Evolutionary conservation across 2,329 filamentous ascomycete genomes (phyloP).

Genomic region (Aspergillus pseudonomiae): DNA sequence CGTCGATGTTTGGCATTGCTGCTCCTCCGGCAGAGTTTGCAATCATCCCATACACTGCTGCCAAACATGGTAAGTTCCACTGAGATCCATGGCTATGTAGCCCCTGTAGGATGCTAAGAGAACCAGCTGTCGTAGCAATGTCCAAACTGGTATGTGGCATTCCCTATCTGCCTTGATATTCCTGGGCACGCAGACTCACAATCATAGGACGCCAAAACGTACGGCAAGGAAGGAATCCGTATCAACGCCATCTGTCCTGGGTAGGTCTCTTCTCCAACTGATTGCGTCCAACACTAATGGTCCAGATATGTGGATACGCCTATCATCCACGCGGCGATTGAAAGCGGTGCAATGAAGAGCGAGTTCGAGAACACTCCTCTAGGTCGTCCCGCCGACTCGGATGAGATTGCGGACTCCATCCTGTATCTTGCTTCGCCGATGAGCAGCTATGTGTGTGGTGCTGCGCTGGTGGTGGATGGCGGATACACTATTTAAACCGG

Average conservation of each 20-base stretch:
- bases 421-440: constrained; percentile 48
- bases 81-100: neutral
- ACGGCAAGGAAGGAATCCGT: constrained; percentile 55
- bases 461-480: constrained; percentile 31
- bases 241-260: constrained; percentile 64
- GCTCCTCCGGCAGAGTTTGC: constrained; percentile 19
- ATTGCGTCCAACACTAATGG: neutral
- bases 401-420: constrained; percentile 59
- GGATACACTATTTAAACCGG: constrained; percentile 25
- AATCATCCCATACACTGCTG: constrained; percentile 24
- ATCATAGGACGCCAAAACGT: constrained; percentile 47
- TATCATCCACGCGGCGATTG: constrained; percentile 22
- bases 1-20: constrained; percentile 27
- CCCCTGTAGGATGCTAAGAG: neutral
- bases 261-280: constrained; percentile 26
- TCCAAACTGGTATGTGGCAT: constrained; percentile 24
- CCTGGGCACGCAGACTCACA: constrained; percentile 8
- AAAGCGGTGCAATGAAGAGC: constrained; percentile 20
- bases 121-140: constrained; percentile 27
- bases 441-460: constrained; percentile 49
- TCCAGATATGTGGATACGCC: constrained; percentile 29
- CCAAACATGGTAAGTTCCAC: constrained; percentile 27
- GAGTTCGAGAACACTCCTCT: constrained; percentile 53
- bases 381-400: constrained; percentile 50
- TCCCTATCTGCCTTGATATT: neutral